Evolutionary conservation across 73 alveolate species (phyloP).

Genomic region (Tetrahymena malaccensis): DNA sequence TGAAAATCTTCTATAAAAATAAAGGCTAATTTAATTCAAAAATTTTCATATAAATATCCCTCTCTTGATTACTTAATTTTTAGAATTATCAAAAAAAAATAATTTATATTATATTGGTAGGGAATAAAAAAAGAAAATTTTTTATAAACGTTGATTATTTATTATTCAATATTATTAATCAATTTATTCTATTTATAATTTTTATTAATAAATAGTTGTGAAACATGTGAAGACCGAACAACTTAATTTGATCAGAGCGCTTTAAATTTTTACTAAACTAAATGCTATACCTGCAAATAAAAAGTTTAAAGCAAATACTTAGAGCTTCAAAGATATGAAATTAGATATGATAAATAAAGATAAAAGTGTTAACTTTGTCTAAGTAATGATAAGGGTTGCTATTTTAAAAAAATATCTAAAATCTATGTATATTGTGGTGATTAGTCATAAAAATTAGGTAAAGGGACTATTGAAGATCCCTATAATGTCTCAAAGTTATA

Average conservation of each 20-base stretch:
- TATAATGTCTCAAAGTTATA: not conserved
- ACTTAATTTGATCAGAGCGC: not conserved
- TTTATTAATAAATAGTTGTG: not conserved
- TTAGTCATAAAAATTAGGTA: not conserved
- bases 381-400: not conserved
- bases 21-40: too few relatives aligned
- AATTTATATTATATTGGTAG: too few relatives aligned
- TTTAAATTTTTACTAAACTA: not conserved
- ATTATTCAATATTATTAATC: too few relatives aligned
- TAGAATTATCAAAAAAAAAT: too few relatives aligned
- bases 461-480: not conserved
- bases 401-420: not conserved
- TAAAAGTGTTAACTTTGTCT: not conserved
- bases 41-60: too few relatives aligned
- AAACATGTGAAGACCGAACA: not conserved
- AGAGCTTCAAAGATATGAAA: not conserved
- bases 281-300: not conserved
- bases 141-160: too few relatives aligned
- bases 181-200: too few relatives aligned
- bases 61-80: too few relatives aligned
- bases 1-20: too few relatives aligned
- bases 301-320: not conserved
- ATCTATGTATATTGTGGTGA: not conserved
- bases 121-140: too few relatives aligned
- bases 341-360: not conserved